phyloP scores from a whole-genome alignment of 2,329 filamentous ascomycete species.

The Exophiala viscosa region DNA sequence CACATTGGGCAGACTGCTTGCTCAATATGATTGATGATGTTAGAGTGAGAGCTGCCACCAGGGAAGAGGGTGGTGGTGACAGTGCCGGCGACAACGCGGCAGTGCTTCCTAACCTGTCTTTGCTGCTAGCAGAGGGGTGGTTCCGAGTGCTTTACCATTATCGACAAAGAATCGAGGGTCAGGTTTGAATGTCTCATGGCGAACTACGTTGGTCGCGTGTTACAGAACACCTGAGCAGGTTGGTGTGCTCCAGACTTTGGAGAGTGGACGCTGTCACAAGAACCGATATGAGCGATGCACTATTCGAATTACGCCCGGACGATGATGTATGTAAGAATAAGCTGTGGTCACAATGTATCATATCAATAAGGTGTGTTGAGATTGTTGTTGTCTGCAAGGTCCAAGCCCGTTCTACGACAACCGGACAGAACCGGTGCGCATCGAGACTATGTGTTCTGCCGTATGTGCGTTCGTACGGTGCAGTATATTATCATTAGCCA shows the following conservation, averaged over 20 bases:
- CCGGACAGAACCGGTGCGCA: no score
- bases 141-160: slow-evolving; percentile 1
- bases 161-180: background rate
- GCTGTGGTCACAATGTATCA: no score
- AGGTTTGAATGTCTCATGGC: background rate
- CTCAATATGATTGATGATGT: slow-evolving; percentile 20
- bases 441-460: background rate
- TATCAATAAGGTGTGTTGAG: no score
- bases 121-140: background rate
- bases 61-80: background rate
- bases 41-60: background rate
- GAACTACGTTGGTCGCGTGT: no score
- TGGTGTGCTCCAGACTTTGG: no score
- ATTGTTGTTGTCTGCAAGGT: no score
- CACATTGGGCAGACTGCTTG: slow-evolving; percentile 21
- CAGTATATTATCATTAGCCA: background rate
- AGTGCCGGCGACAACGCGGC: background rate
- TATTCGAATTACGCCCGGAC: no score
- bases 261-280: no score
- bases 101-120: background rate
- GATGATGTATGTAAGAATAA: no score
- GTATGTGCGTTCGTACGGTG: background rate
- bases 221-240: no score
- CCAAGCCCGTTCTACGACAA: no score
- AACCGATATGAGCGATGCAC: no score